Evolutionary conservation across 2,329 filamentous ascomycete genomes (phyloP).

Genomic region (Phialophora expanda): DNA sequence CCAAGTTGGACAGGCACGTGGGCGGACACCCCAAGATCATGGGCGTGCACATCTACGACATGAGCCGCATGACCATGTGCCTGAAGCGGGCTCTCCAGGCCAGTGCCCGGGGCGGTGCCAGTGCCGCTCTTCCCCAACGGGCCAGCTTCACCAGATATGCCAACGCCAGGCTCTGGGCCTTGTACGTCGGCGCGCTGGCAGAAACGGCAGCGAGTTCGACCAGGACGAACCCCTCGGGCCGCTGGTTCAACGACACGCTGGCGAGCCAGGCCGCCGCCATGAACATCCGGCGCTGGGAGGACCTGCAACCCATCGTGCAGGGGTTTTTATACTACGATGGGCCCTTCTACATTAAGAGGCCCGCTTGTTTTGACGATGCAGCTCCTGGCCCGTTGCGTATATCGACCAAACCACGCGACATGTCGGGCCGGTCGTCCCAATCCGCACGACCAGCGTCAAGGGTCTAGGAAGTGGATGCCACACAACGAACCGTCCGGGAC

Average conservation of each 20-base stretch:
- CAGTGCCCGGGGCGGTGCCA: not conserved
- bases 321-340: constrained; percentile 3
- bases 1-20: constrained; percentile 1
- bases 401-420: no score
- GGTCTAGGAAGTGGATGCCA: no score
- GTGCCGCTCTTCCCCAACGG: not conserved
- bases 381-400: not conserved
- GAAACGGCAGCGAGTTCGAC: not conserved
- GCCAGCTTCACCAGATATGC: not conserved
- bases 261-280: not conserved
- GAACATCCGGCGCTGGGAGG: not conserved
- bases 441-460: no score
- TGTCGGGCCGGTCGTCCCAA: no score
- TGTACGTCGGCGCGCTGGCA: not conserved
- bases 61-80: not conserved
- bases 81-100: constrained; percentile 5
- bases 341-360: not conserved
- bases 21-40: constrained; percentile 6
- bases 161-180: not conserved
- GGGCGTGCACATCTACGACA: constrained; percentile 1
- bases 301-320: not conserved
- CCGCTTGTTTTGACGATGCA: constrained; percentile 1
- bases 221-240: not conserved
- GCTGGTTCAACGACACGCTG: constrained; percentile 1
- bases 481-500: no score